phyloP scores from a whole-genome alignment of 1,139 yeast genomes.

The Sugiyamaella pinicola region DNA sequence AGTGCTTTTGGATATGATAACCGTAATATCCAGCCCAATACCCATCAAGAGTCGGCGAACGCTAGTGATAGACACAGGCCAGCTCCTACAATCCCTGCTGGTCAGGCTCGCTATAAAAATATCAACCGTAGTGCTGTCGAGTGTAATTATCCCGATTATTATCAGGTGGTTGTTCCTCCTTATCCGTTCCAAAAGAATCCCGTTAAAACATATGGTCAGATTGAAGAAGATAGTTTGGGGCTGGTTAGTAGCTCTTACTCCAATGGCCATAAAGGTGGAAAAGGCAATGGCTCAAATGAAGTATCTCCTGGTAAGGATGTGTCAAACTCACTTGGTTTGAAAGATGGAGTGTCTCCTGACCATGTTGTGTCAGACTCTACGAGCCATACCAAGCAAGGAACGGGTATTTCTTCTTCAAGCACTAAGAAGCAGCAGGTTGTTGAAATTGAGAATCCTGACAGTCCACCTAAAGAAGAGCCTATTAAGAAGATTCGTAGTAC shows the following conservation, averaged over 20 bases:
- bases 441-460: constrained; percentile 2
- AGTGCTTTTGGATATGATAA: too few species aligned
- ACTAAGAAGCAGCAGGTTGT: not conserved
- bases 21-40: too few species aligned
- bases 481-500: not conserved
- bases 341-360: too few species aligned
- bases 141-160: constrained; percentile 21
- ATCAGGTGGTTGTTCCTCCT: constrained; percentile 16
- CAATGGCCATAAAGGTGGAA: too few species aligned
- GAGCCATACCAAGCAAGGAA: too few species aligned
- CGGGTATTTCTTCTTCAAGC: too few species aligned
- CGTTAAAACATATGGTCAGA: constrained; percentile 5
- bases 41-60: too few species aligned
- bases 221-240: constrained; percentile 11
- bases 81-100: constrained; percentile 7
- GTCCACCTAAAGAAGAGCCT: constrained; percentile 10
- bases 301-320: not conserved
- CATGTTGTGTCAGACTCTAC: too few species aligned
- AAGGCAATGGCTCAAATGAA: not conserved
- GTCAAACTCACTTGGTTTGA: too few species aligned
- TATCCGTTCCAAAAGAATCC: constrained; percentile 16
- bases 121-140: constrained; percentile 16
- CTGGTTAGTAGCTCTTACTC: too few species aligned
- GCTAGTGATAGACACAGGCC: not conserved
- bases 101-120: constrained; percentile 10